Base-by-base conservation (phyloP, 768 basidiomycete species). In the Agaricus subrufescens region DNA sequence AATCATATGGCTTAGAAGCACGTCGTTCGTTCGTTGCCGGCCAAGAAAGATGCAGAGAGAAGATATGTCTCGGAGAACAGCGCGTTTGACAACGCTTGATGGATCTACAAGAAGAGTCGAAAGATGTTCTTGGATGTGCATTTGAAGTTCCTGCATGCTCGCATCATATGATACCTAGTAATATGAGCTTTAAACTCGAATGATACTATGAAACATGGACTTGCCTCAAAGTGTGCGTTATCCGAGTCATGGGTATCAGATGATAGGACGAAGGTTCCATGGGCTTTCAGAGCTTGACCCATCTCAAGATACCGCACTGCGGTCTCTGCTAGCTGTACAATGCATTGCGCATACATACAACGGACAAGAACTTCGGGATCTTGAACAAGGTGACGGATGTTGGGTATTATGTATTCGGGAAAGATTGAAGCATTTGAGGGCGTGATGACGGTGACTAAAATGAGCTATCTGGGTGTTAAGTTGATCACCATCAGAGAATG, bases 351-450 rank as follows among this genome's bases (percentile, higher is more conserved):
- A 64, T 89, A 86, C 30, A 75, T 85, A 79, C 70, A 89, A 74
- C 70, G 83, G 70, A 70, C 97, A n/a, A 86, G 87, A 0, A 93
- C 80, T 61, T 98, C 94, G 1, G 86, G 75, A 65, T 98, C 97
- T 49, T 84, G 80, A 0, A 89, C 82, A 6, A 99, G 78, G 59
- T 92, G 85, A 37, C 83, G 82, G 63, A 93, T 82, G 65, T 97
- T 91, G 1, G 94, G 95, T 29, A 98, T 84, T 61, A 98, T 89
- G 67, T 98, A 99, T 69, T 98, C 95, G 0, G 94, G 91, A 64
- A 98, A 89, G 26, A 98, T 90, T 7, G 91, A 74, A 6, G 75
- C 76, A 61, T 73, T 69, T 81, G 75, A 95, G 75, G 86, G 95
- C 74, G 72, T 96, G 79, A 92, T 90, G 7, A 86, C 85, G 1